These are phyloP conservation scores for Syzygium aqueum DNA, from an alignment of 345 rosid species.

Conservation along the genomic window DNA sequence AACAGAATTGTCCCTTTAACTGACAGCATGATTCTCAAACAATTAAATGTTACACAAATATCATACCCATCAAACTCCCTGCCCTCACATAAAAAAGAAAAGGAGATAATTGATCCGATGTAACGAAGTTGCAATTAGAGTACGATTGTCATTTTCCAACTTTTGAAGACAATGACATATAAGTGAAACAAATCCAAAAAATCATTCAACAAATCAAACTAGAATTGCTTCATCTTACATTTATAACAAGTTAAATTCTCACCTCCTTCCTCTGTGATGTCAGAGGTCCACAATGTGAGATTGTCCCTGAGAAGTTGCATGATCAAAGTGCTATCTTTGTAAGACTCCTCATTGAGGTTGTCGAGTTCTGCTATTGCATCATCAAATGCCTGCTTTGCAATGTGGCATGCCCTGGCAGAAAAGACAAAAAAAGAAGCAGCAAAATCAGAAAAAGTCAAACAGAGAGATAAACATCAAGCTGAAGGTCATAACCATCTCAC, in stretches of 20 bases:
- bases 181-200: neutral
- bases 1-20: neutral
- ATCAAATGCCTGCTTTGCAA: conserved; percentile 31
- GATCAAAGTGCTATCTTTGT: conserved; percentile 34
- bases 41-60: neutral
- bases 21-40: neutral
- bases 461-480: neutral
- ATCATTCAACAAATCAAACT: neutral
- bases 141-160: neutral
- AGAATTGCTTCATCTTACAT: neutral
- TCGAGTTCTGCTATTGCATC: conserved; percentile 31
- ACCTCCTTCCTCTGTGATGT: conserved; percentile 31
- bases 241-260: neutral
- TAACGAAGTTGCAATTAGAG: neutral
- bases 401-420: conserved; percentile 26
- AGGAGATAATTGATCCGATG: neutral
- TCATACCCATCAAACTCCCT: neutral
- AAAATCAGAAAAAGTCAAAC: neutral
- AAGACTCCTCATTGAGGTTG: conserved; percentile 28
- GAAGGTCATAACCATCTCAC: neutral
- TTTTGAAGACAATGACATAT: neutral
- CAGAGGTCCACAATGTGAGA: conserved; percentile 31
- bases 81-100: neutral
- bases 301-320: conserved; percentile 40
- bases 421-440: neutral